phyloP scores from a whole-genome alignment of 2,329 filamentous ascomycete genomes.

The Colletotrichum kahawae region DNA sequence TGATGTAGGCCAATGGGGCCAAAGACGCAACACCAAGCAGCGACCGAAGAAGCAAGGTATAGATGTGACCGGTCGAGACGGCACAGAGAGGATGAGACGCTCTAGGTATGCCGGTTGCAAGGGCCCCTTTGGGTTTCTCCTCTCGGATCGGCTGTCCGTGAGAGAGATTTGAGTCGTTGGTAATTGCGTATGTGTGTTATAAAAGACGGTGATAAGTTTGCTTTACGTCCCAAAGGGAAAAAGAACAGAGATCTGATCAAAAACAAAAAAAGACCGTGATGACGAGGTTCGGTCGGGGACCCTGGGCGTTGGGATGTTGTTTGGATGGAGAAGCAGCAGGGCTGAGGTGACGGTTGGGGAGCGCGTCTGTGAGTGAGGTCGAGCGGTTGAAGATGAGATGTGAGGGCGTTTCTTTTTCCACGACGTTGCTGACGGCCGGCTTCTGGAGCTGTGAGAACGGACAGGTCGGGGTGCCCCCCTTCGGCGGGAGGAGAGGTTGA shows the following conservation, averaged over 20 bases:
- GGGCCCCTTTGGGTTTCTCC: not conserved
- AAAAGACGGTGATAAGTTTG: not conserved
- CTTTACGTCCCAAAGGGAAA: slow-evolving; percentile 11
- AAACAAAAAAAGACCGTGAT: not conserved
- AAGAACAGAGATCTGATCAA: slow-evolving; percentile 17
- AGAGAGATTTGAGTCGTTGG: not conserved
- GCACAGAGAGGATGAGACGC: slow-evolving; percentile 10
- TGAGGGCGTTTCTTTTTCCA: slow-evolving; percentile 21
- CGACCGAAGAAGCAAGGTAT: slow-evolving; percentile 18
- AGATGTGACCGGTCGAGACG: slow-evolving; percentile 18
- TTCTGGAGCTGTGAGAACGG: not conserved
- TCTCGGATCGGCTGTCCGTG: not conserved
- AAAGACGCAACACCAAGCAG: not conserved
- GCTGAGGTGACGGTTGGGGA: slow-evolving; percentile 16
- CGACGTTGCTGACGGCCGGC: slow-evolving; percentile 10
- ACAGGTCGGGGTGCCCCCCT: not conserved
- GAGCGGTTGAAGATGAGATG: slow-evolving; percentile 23
- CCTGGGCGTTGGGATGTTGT: not conserved
- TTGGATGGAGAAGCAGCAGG: slow-evolving; percentile 19
- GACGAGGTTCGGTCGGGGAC: not conserved
- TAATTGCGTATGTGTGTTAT: not conserved
- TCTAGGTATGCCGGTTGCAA: slow-evolving; percentile 6
- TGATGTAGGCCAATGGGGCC: not conserved
- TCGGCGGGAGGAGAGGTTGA: not conserved
- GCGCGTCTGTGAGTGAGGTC: slow-evolving; percentile 18